Evolutionary conservation across 2,329 filamentous ascomycete species (phyloP).

Genomic region (Colletotrichum tropicale): DNA sequence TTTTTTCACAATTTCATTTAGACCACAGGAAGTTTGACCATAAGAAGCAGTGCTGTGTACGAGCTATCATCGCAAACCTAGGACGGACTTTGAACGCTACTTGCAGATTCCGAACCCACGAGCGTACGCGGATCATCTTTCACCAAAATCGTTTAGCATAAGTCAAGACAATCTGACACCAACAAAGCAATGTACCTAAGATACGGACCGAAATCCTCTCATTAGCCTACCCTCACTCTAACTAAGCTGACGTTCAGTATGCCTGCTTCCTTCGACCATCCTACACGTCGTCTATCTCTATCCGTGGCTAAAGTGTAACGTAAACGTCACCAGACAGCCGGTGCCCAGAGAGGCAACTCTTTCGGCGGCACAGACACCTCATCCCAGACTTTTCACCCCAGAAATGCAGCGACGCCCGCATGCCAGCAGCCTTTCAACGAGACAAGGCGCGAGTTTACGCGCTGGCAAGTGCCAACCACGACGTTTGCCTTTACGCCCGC

Average conservation of each 20-base stretch:
- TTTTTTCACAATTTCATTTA: too few species aligned
- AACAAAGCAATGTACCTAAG: fast-evolving
- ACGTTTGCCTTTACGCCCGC: not conserved
- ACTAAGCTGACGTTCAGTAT: not conserved
- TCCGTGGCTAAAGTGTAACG: not conserved
- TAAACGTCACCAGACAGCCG: not conserved
- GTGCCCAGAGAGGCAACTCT: not conserved
- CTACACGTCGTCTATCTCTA: not conserved
- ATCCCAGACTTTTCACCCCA: not conserved
- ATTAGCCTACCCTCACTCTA: not conserved
- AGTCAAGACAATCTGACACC: not conserved
- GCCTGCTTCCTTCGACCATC: not conserved
- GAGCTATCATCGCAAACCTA: too few species aligned
- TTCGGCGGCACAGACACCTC: not conserved
- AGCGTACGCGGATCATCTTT: too few species aligned
- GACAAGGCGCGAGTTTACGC: not conserved
- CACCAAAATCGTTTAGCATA: too few species aligned
- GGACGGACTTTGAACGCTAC: too few species aligned
- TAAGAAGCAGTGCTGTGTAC: too few species aligned
- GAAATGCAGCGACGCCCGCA: not conserved
- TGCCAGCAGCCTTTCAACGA: not conserved
- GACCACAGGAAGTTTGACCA: too few species aligned
- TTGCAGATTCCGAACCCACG: too few species aligned
- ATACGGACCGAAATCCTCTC: fast-evolving
- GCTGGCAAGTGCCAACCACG: not conserved